phyloP scores from a whole-genome alignment of 176 grass and related monocot genomes.

The Bolboschoenus planiculmis region DNA sequence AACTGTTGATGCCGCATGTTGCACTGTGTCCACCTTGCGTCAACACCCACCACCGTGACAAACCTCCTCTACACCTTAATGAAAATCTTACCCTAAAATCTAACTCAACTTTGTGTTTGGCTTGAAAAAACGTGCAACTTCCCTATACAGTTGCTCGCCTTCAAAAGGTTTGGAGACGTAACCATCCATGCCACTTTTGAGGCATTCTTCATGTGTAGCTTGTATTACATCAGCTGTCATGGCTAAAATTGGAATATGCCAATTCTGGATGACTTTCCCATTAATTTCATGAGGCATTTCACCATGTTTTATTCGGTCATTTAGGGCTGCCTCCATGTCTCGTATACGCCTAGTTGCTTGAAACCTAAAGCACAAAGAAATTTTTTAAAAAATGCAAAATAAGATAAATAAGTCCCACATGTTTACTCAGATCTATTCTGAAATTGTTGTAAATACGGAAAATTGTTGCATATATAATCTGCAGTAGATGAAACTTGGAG shows the following conservation, averaged over 20 bases:
- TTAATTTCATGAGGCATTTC: constrained; percentile 38
- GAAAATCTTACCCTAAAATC: constrained; percentile 24
- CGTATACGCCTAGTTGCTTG: constrained; percentile 85
- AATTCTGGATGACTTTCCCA: constrained; percentile 33
- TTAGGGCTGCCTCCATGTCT: constrained; percentile 68
- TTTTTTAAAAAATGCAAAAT: not conserved
- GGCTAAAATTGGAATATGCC: constrained; percentile 89
- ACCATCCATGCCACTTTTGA: constrained; percentile 84
- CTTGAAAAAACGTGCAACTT: constrained; percentile 87
- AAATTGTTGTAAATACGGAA: not conserved
- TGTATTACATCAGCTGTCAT: constrained; percentile 99
- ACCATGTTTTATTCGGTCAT: constrained; percentile 52
- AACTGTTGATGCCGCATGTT: not conserved
- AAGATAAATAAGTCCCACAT: not conserved
- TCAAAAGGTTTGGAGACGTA: constrained; percentile 98
- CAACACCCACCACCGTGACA: constrained; percentile 47
- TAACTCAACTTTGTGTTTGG: constrained; percentile 47
- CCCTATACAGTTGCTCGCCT: constrained; percentile 96
- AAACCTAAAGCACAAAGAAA: constrained; percentile 52
- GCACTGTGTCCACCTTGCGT: not conserved
- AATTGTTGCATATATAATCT: not conserved
- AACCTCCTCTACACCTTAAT: constrained; percentile 23
- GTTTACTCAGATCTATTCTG: not conserved
- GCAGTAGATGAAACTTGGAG: not conserved
- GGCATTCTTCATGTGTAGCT: constrained; percentile 87